Evolutionary conservation across 495 filamentous ascomycete species (phyloP).

Genomic region (Margaritispora aquatica): DNA sequence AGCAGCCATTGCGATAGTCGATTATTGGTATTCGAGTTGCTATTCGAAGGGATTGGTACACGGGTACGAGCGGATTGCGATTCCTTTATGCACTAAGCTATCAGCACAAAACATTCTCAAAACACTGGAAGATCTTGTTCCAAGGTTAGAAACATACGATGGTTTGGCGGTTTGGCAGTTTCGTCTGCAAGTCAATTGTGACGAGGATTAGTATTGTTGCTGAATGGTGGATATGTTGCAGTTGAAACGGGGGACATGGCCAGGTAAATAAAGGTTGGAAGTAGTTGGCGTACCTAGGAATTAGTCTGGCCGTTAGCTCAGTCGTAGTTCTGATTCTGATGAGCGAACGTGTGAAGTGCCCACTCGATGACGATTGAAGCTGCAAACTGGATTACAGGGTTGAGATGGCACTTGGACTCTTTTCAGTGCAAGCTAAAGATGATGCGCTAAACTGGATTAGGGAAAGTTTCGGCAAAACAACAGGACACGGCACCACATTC

Average conservation of each 20-base stretch:
- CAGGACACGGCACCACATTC: too few species aligned
- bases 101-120: constrained; percentile 9
- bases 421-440: too few species aligned
- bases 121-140: background rate
- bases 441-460: too few species aligned
- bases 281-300: too few species aligned
- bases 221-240: background rate
- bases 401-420: too few species aligned
- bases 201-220: constrained; percentile 6
- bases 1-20: constrained; percentile 7
- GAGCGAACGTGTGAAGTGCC: too few species aligned
- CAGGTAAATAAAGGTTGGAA: background rate
- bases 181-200: constrained; percentile 1
- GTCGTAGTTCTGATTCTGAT: too few species aligned
- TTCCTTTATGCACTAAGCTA: background rate
- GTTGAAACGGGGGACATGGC: background rate
- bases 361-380: too few species aligned
- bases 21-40: background rate
- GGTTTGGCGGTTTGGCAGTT: background rate
- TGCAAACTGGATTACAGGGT: too few species aligned
- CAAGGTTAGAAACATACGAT: constrained; percentile 1
- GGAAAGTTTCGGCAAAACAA: too few species aligned
- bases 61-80: background rate
- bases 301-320: too few species aligned
- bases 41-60: background rate